Base-by-base conservation (phyloP, 345 rosid genomes). In the Brassica juncea region DNA sequence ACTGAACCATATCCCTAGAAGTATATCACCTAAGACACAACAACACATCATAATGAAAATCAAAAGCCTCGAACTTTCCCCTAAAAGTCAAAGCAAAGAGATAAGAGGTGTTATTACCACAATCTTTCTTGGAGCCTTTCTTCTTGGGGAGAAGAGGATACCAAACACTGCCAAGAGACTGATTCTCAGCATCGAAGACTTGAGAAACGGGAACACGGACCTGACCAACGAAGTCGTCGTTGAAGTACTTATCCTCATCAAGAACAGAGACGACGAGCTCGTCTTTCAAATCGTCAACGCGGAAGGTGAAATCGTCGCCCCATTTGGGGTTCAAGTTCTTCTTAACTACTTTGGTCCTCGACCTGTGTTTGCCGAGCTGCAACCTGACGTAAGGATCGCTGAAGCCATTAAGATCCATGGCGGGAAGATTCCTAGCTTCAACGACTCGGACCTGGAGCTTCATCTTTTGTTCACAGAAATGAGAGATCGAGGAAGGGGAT, bases 351-450 rank as follows among this genome's bases (percentile, higher is more conserved):
- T 89, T 91, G 74, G 98, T 91, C 74, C 89, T 84, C 37, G 71
- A 85, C 89, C 84, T 89, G 59, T 87, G 90, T 86, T 81, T 91
- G 1, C 98, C 98, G 14, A 95, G 84, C 83, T 89, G 92, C 55
- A 95, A 82, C 87, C 81, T 89, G 28, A 90, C 98, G 70, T 95
- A 95, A 2, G 98, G 98, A 80, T 93, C 99, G 82, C 99, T 93
- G 28, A 64, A 80, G 59, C 99, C 99, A 77, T 95, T 95, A 37
- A 83, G 86, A 88, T 92, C 98, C 96, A 85, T 92, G 2, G 97
- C 86, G 1, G 96, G 99, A 49, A 95, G 75, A 81, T 91, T 92
- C 76, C 96, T 86, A 1, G 97, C 98, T 84, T 95, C 98, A 12
- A 87, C 70, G 32, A 90, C 92, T 47, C 94, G 83, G 37, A 91